Conservation (phyloP, 2,329 filamentous ascomycete species). For the Diaporthe sp. region DNA sequence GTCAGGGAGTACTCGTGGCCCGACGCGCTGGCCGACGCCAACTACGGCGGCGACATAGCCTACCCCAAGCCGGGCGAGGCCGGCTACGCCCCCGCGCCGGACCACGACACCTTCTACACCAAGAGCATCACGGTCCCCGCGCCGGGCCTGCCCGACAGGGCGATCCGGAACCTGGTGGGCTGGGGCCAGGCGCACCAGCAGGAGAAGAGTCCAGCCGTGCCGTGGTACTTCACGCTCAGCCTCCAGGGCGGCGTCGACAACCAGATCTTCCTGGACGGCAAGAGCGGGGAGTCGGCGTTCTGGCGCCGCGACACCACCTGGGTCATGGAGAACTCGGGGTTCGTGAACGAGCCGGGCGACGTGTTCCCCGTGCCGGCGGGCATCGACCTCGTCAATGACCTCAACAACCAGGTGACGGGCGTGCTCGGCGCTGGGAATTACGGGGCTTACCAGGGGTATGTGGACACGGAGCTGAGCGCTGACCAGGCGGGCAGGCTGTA, state of each 20-base stretch:
- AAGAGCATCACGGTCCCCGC: slow-evolving; percentile 51
- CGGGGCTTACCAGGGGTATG: slow-evolving; percentile 49
- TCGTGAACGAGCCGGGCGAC: slow-evolving; percentile 1
- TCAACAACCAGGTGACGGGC: slow-evolving; percentile 45
- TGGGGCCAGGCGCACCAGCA: slow-evolving; percentile 41
- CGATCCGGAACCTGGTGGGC: slow-evolving; percentile 45
- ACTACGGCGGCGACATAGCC: slow-evolving; percentile 25
- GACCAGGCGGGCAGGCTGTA: slow-evolving; percentile 47
- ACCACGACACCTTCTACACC: slow-evolving; percentile 51
- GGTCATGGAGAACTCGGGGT: slow-evolving; percentile 46
- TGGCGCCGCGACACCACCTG: slow-evolving; percentile 46
- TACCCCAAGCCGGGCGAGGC: slow-evolving; percentile 16
- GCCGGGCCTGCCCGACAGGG: slow-evolving; percentile 40
- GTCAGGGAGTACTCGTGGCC: slow-evolving; percentile 34
- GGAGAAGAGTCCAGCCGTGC: slow-evolving; percentile 40
- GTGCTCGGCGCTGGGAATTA: slow-evolving; percentile 41
- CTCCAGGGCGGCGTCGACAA: slow-evolving; percentile 49
- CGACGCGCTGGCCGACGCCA: slow-evolving; percentile 28
- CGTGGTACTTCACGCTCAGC: slow-evolving; percentile 49
- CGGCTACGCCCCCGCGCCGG: slow-evolving; percentile 20
- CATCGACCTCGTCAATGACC: slow-evolving; percentile 43
- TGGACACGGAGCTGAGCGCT: slow-evolving; percentile 46
- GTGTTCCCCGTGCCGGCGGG: slow-evolving; percentile 40
- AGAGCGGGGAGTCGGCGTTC: slow-evolving; percentile 45
- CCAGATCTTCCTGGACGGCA: slow-evolving; percentile 43